Base-by-base conservation (phyloP, 2,329 filamentous ascomycete species). In the Amauroascus verrucosus region DNA sequence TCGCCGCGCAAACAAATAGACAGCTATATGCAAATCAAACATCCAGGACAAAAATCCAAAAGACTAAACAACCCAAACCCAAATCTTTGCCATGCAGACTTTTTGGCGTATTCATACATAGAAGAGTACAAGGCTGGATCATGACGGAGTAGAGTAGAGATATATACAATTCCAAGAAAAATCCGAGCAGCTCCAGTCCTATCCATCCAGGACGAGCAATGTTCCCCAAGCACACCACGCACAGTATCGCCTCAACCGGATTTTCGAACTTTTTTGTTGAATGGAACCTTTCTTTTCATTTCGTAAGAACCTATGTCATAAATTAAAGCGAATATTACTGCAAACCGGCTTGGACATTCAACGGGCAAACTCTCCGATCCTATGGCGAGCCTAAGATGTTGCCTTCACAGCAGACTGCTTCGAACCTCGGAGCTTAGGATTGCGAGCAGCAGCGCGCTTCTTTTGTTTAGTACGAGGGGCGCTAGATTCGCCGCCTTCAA, bases 401-500 rank as follows among this genome's bases (percentile, higher is more conserved):
- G 65, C 60, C 44, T 65, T 63, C 43, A 63, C 38, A 38, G 56
- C 60, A 4, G 68, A 65, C 60, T 71, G 66, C 63, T 72, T 72
- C 43, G 67, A 67, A 48, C 69, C 69, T 11, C 70, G 67, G 38
- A 72, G 69, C 61, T 72, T 72, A 47, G 70, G 70, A 63, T 72
- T 72, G 62, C 61, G 65, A 48, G 70, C 61, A 14, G 70, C 64
- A 55, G 67, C 65, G 52, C 69, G 67, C 66, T 74, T 73, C 62
- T 72, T 71, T 62, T 73, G 72, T 60, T 71, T 71, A 30, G 68
- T 64, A 43, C 66, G 67, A 13, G 66, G 67, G 54, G 64, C 64
- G 56, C 63, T 65, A 24, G 69, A 56, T 30, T 75, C 77, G 33
- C 66, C 68, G 28, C 90, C 91, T 70, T 97, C 93, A 61, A 98